Evolutionary conservation across 1,284 basidiomycete species (phyloP), one percentile per base, ranked within the genome.

Genomic region (Rhodotorula sp.): DNA sequence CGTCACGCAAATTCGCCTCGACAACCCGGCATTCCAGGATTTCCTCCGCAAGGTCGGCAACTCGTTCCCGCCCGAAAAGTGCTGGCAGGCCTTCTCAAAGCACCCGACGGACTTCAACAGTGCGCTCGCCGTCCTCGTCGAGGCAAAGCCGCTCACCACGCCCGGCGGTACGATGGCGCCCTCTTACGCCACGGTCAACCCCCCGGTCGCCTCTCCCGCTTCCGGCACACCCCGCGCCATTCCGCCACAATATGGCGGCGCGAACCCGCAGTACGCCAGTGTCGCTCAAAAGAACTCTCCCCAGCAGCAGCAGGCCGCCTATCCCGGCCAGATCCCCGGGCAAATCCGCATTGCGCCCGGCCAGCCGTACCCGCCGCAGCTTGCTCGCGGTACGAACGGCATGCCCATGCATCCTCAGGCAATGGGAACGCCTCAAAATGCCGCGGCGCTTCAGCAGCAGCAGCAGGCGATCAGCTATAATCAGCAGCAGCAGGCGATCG

Each of bases 121-220:
- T 19, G 67, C 67, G 19, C 48, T 71, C 13, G 59, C 54, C 15
- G 48, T 69, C 36, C 64, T 74, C 47, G 62, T 74, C 53, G 62
- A 64, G 30, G 64, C 68, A 20, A 71, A 71, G 48, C 64, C 67
- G 8, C 54, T 46, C 51, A 22, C 39, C 60, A 15, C n/a, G 36
- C 55, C 7, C 13, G 36, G n/a, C 22, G 17, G n/a, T 36, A 56
- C 55, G 39, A 30, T 34, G 27, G 36, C 51, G 49, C 60, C 30
- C 11, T 58, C 56, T 15, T 64, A 64, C 63, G 29, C 34, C 29
- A 56, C 64, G 34, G 58, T 36, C 22, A 59, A 53, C 51, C 60
- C 39, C 29, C 36, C 60, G 6, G 46, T 46, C 51, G 30, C 49
- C 44, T 34, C 52, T 13, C 32, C 57, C 11, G 57, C 29, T 2